These are phyloP conservation scores for Cajanus cajan DNA, from an alignment of 306 rosid genomes.

Conservation along the genomic window DNA sequence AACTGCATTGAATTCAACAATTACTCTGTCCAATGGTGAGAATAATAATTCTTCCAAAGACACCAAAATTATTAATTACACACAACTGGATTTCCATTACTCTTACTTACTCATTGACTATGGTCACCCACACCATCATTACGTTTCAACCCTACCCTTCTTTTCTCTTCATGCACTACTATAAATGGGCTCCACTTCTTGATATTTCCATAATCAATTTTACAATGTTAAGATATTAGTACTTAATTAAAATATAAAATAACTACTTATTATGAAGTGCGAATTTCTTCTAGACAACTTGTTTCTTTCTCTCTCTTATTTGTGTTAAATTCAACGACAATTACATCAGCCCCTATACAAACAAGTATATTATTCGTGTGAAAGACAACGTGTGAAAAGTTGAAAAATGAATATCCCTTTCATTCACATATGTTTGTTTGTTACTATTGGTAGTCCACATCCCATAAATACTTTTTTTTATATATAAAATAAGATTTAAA, in stretches of 20 bases:
- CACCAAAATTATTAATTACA: not conserved
- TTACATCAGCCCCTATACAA: not conserved
- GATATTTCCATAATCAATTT: too few species aligned
- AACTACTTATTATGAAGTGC: too few species aligned
- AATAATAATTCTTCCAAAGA: too few species aligned
- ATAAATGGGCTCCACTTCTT: too few species aligned
- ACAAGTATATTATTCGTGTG: not conserved
- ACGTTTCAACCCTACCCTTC: not conserved
- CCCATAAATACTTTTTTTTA: too few species aligned
- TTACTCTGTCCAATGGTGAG: not conserved
- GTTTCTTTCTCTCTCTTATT: not conserved
- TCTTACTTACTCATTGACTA: not conserved
- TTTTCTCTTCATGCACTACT: too few species aligned
- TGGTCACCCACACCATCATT: not conserved
- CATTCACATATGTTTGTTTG: not conserved
- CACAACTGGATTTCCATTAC: not conserved
- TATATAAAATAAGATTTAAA: too few species aligned
- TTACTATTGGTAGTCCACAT: conserved; percentile 15
- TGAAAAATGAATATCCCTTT: not conserved
- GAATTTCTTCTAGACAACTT: not conserved
- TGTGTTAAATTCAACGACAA: not conserved
- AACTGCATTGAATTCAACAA: too few species aligned
- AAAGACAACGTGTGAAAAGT: not conserved
- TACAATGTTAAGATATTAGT: too few species aligned
- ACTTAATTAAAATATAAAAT: too few species aligned